These are phyloP conservation scores for Aspergillus tamarii DNA, from an alignment of 2,329 filamentous ascomycete species.

Conservation along the genomic window DNA sequence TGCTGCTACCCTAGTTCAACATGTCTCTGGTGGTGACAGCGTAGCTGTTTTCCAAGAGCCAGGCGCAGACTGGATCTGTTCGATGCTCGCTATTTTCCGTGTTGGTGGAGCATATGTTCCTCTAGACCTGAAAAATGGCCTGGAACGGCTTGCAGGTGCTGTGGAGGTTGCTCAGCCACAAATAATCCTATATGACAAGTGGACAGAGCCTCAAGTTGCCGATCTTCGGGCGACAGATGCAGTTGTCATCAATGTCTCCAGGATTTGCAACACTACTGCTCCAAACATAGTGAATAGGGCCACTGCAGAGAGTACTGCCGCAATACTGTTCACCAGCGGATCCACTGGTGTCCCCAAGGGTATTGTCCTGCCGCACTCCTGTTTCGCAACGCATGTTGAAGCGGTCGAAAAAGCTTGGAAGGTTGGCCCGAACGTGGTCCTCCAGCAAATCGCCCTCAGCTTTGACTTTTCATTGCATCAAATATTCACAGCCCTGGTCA, in stretches of 20 bases:
- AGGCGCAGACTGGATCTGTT: conserved; percentile 1
- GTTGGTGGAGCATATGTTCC: conserved; percentile 13
- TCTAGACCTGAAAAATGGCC: background rate
- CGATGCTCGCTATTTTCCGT: conserved; percentile 15
- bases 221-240: background rate
- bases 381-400: background rate
- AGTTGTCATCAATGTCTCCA: background rate
- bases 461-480: conserved; percentile 18
- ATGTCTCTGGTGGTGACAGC: background rate
- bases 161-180: background rate
- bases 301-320: background rate
- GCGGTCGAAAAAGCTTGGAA: background rate
- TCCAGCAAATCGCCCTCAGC: conserved; percentile 18
- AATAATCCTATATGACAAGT: background rate
- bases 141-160: background rate
- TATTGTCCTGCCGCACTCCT: conserved; percentile 12
- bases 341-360: conserved; percentile 22
- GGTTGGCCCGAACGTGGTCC: background rate
- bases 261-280: background rate
- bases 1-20: background rate
- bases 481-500: conserved; percentile 9
- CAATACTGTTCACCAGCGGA: conserved; percentile 16
- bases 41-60: background rate
- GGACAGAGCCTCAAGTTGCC: background rate
- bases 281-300: background rate